These are phyloP conservation scores for Metschnikowia koreensis DNA, from an alignment of 805 yeast species.

Conservation along the genomic window DNA sequence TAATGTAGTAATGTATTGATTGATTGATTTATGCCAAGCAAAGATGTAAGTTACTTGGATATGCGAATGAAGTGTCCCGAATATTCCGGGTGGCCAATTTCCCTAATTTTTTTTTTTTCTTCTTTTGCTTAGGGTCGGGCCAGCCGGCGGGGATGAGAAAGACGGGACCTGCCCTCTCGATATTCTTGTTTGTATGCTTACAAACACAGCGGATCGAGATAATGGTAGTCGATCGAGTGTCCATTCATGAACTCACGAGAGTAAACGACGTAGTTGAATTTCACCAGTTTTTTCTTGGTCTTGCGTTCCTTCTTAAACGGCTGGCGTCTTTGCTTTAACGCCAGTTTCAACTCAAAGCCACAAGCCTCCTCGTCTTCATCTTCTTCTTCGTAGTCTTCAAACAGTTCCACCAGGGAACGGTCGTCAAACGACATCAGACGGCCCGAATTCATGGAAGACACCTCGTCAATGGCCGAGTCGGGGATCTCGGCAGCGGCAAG, in stretches of 20 bases:
- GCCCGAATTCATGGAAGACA: slow-evolving; percentile 11
- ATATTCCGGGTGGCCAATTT: too few species aligned
- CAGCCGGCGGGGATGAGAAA: too few species aligned
- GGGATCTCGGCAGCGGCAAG: background rate
- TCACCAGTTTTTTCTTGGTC: slow-evolving; percentile 29
- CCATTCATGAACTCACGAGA: slow-evolving; percentile 48
- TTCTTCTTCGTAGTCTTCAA: slow-evolving; percentile 11
- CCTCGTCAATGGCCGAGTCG: slow-evolving; percentile 13
- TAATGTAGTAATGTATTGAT: background rate
- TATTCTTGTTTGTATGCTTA: slow-evolving; percentile 5
- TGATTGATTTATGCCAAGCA: too few species aligned
- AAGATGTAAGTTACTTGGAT: too few species aligned
- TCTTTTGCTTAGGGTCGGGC: slow-evolving; percentile 1
- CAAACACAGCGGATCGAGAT: slow-evolving; percentile 36
- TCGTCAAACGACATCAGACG: slow-evolving; percentile 14
- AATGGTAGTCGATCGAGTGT: slow-evolving; percentile 42
- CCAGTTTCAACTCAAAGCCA: slow-evolving; percentile 19
- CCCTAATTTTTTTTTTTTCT: background rate
- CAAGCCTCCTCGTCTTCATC: slow-evolving; percentile 10
- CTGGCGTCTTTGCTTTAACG: slow-evolving; percentile 13
- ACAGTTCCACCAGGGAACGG: slow-evolving; percentile 7
- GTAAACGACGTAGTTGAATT: slow-evolving; percentile 42
- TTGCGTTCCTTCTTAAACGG: slow-evolving; percentile 13
- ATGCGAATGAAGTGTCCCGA: too few species aligned
- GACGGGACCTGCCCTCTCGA: background rate